Evolutionary conservation across 179 eudicot species (phyloP).

Genomic region (Beta macrorhiza): DNA sequence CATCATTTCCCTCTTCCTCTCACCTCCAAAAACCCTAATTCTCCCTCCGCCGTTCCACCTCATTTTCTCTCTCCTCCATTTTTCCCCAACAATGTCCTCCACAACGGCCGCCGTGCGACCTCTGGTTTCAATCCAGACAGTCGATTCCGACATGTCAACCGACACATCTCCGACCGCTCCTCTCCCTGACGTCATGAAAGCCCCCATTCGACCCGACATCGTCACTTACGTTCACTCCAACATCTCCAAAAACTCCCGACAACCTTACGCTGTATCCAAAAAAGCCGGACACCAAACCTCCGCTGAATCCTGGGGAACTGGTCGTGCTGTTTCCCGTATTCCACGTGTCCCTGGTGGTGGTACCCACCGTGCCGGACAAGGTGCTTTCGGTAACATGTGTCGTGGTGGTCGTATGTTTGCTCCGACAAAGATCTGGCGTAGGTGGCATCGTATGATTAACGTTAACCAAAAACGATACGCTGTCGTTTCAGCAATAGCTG

Average conservation of each 20-base stretch:
- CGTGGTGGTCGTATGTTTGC: conserved; percentile 97
- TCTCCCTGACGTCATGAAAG: conserved; percentile 62
- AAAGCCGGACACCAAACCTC: conserved; percentile 93
- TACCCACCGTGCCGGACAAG: conserved; percentile 96
- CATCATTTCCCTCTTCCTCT: no score
- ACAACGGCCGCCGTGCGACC: conserved; percentile 70
- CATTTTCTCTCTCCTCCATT: neutral
- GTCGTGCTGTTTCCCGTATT: conserved; percentile 94
- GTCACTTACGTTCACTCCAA: conserved; percentile 62
- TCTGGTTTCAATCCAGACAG: conserved; percentile 51
- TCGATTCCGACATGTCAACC: conserved; percentile 65
- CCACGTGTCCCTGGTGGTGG: conserved; percentile 97
- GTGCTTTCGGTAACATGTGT: conserved; percentile 95
- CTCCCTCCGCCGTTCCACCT: no score
- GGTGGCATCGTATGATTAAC: conserved; percentile 69
- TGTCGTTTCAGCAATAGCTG: conserved; percentile 76
- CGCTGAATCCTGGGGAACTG: conserved; percentile 98
- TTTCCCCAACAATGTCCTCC: conserved; percentile 42
- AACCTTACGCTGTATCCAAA: conserved; percentile 83
- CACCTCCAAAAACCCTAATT: no score
- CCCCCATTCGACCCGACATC: conserved; percentile 77
- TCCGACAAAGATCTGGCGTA: conserved; percentile 81
- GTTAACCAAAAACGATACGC: conserved; percentile 79
- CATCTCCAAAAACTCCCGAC: conserved; percentile 79
- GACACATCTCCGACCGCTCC: conserved; percentile 42